Conservation (phyloP, 2,329 filamentous ascomycete species). For the Hypoxylon sp. region DNA sequence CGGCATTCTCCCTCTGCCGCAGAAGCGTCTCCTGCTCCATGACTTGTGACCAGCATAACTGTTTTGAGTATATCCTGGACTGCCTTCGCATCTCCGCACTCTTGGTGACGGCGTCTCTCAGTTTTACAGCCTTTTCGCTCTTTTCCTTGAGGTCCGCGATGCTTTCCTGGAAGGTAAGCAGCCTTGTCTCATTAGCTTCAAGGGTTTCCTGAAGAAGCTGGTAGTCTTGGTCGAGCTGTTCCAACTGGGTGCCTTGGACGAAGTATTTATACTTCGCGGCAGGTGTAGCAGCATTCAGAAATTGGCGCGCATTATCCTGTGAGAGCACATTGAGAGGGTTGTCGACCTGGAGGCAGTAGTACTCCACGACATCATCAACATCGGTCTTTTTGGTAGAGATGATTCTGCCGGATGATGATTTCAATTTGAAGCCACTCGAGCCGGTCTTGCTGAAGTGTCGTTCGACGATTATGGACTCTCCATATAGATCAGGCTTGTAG, state of each 20-base stretch:
- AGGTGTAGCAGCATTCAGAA: constrained; percentile 86
- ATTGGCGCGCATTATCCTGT: constrained; percentile 94
- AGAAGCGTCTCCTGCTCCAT: constrained; percentile 75
- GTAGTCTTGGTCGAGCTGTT: constrained; percentile 93
- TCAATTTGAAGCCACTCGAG: constrained; percentile 86
- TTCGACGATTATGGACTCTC: constrained; percentile 89
- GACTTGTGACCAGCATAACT: constrained; percentile 91
- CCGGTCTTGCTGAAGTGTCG: constrained; percentile 84
- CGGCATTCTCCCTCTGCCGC: constrained; percentile 48
- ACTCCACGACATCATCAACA: constrained; percentile 92
- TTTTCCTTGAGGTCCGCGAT: constrained; percentile 70
- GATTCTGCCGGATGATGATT: constrained; percentile 75
- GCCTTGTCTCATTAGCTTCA: constrained; percentile 76
- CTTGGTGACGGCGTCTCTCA: constrained; percentile 74
- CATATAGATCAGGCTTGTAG: constrained; percentile 85
- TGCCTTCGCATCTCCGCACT: constrained; percentile 74
- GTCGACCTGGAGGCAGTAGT: constrained; percentile 92
- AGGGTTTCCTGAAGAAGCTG: constrained; percentile 82
- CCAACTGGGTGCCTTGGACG: constrained; percentile 91
- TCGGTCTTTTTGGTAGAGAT: constrained; percentile 88
- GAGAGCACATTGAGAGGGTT: constrained; percentile 97
- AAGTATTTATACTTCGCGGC: constrained; percentile 96
- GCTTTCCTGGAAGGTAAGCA: constrained; percentile 72
- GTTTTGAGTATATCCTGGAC: constrained; percentile 69
- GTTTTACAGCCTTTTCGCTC: constrained; percentile 71